Conservation (phyloP, 108 stramenopile species). For the Nitzschia sp. region DNA sequence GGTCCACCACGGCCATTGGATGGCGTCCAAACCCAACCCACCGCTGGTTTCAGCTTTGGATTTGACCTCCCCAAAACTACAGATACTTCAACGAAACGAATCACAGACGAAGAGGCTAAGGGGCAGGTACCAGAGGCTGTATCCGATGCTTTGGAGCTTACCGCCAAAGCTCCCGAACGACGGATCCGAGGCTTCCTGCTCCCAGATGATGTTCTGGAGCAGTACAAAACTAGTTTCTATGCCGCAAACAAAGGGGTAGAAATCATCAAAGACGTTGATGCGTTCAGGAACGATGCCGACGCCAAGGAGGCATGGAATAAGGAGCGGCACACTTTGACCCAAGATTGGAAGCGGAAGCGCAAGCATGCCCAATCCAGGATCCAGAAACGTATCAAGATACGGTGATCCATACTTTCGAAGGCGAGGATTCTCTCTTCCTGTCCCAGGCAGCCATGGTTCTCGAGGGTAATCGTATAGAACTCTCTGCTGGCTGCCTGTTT, state of each 20-base stretch:
- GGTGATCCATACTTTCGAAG: slow-evolving; percentile 19
- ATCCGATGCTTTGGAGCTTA: neutral
- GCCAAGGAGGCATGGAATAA: slow-evolving; percentile 62
- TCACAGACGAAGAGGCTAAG: neutral
- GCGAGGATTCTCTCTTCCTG: too few species aligned
- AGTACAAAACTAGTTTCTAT: slow-evolving; percentile 58
- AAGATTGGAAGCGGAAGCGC: slow-evolving; percentile 86
- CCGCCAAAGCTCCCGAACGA: neutral
- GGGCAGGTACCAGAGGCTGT: neutral
- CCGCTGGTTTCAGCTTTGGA: slow-evolving; percentile 12
- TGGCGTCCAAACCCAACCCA: neutral
- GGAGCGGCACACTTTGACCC: slow-evolving; percentile 65
- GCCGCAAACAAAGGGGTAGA: slow-evolving; percentile 58
- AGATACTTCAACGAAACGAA: neutral
- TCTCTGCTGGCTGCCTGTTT: too few species aligned
- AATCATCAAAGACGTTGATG: slow-evolving; percentile 55
- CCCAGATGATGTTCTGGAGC: slow-evolving; percentile 48
- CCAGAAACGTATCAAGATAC: slow-evolving; percentile 47
- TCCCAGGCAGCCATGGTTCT: too few species aligned
- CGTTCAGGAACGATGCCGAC: slow-evolving; percentile 44
- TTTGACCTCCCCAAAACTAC: slow-evolving; percentile 4
- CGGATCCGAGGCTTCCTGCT: slow-evolving; percentile 43
- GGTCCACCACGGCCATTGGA: neutral
- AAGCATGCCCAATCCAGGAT: slow-evolving; percentile 68
- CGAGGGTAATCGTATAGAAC: too few species aligned